These are phyloP conservation scores for Ganoderma sp. DNA, from an alignment of 1,284 basidiomycete genomes.

Conservation along the genomic window DNA sequence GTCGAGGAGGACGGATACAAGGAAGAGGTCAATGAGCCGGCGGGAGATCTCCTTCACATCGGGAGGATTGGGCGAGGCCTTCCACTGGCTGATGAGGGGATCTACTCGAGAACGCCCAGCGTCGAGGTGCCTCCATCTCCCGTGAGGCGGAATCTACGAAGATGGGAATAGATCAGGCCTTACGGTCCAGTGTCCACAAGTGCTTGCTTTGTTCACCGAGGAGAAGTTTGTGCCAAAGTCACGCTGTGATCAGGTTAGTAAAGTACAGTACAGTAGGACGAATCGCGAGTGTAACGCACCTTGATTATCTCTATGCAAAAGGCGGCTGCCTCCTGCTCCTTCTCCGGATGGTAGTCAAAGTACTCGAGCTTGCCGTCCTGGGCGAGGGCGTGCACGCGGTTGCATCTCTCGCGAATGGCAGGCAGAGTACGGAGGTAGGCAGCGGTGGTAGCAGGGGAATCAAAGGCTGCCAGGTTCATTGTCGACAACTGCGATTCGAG, in stretches of 20 bases:
- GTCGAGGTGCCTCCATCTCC: slow-evolving; percentile 90
- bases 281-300: slow-evolving; percentile 45
- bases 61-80: slow-evolving; percentile 50
- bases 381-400: slow-evolving; percentile 79
- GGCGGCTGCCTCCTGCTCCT: slow-evolving; percentile 73
- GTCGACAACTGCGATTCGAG: background rate
- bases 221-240: slow-evolving; percentile 81
- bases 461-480: slow-evolving; percentile 24
- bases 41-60: slow-evolving; percentile 68
- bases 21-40: slow-evolving; percentile 87
- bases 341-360: slow-evolving; percentile 84
- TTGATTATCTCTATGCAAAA: slow-evolving; percentile 86
- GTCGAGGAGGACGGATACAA: slow-evolving; percentile 92
- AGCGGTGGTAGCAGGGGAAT: slow-evolving; percentile 51
- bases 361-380: slow-evolving; percentile 77
- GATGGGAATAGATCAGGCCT: background rate
- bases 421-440: slow-evolving; percentile 86
- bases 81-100: slow-evolving; percentile 65
- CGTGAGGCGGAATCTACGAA: slow-evolving; percentile 84
- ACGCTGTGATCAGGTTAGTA: slow-evolving; percentile 53
- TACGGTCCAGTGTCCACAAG: background rate
- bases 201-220: slow-evolving; percentile 50
- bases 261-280: too few species aligned
- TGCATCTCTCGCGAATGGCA: slow-evolving; percentile 86
- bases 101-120: slow-evolving; percentile 66